Base-by-base conservation (phyloP, 768 basidiomycete genomes). In the Tulasnella calospora region DNA sequence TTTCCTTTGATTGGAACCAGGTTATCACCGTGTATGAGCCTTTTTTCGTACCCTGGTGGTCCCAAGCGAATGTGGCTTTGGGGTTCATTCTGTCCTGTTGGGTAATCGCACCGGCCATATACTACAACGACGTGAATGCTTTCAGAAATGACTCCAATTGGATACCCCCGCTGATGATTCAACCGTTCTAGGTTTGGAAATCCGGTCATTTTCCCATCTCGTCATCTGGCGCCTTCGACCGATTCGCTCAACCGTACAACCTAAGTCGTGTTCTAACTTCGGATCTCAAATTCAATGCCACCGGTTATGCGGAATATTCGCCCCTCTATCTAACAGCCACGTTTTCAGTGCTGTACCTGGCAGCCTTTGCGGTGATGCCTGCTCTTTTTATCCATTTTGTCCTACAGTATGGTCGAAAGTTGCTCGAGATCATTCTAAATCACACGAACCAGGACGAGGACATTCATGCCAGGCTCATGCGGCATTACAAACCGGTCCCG, bases 1-100 rank as follows among this genome's bases (percentile, higher is more conserved):
- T 98, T 78, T 97, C 96, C 1, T 98, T 98, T 83, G 97, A 99
- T 85, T 99, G 97, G 97, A 80, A 88, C 85, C 88, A 92, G 82
- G 89, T 93, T 67, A 81, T 88, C n/a, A 93, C 89, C 88, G 88
- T 91, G 73, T 90, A 89, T 3, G 90, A 89, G 51, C 93, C 93
- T 12, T 84, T 94, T 72, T 89, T 91, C 85, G 88, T 91, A 47
- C 98, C 97, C 3, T 99, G 97, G 98, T 99, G 97, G 97, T 73
- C 71, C 3, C 71, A 67, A 35, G 61, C 61, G 13, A 67, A 67
- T 35, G 10, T 67, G 33, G 61, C 61, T 27, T 13, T 67, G 5
- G 61, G 61, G 7, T 67, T 67, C 61, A 19, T 67, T 27, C 30
- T 67, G 4, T 27, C 33, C 0, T 67, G 61, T 13, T 67, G 61